Conservation (phyloP, 2,329 filamentous ascomycete genomes). For the Scedosporium apiospermum region DNA sequence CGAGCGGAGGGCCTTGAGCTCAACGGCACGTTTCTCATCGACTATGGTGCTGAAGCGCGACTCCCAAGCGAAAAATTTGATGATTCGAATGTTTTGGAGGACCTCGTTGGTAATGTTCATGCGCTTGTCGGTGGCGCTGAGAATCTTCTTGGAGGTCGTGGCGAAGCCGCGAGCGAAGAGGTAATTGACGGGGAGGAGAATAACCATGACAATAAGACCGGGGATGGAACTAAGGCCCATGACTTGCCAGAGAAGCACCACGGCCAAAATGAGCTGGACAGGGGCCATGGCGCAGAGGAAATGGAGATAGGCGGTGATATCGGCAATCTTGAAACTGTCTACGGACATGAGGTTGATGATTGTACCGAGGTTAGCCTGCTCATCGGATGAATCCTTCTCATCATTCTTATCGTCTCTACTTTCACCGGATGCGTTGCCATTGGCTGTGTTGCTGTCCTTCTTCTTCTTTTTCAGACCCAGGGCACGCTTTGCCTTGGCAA, state of each 20-base stretch:
- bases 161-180: slow-evolving; percentile 79
- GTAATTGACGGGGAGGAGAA: slow-evolving; percentile 86
- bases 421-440: slow-evolving; percentile 23
- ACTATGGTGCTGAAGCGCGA: slow-evolving; percentile 79
- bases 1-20: slow-evolving; percentile 68
- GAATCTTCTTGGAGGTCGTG: slow-evolving; percentile 78
- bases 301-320: slow-evolving; percentile 89
- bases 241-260: slow-evolving; percentile 77
- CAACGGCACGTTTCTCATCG: slow-evolving; percentile 73
- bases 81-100: slow-evolving; percentile 93
- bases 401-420: slow-evolving; percentile 24
- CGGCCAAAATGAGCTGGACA: slow-evolving; percentile 73
- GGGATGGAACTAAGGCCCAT: slow-evolving; percentile 91
- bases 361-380: slow-evolving; percentile 88
- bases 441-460: slow-evolving; percentile 14
- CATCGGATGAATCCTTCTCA: slow-evolving; percentile 38
- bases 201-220: slow-evolving; percentile 80
- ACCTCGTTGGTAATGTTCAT: slow-evolving; percentile 97
- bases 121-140: slow-evolving; percentile 86
- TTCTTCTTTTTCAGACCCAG: slow-evolving; percentile 46
- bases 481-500: slow-evolving; percentile 42
- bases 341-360: slow-evolving; percentile 99
- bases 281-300: slow-evolving; percentile 91
- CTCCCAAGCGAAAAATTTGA: slow-evolving; percentile 99
- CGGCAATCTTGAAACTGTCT: slow-evolving; percentile 96